Evolutionary conservation across 768 basidiomycete genomes (phyloP).

Genomic region (Infundibulicybe gibba): DNA sequence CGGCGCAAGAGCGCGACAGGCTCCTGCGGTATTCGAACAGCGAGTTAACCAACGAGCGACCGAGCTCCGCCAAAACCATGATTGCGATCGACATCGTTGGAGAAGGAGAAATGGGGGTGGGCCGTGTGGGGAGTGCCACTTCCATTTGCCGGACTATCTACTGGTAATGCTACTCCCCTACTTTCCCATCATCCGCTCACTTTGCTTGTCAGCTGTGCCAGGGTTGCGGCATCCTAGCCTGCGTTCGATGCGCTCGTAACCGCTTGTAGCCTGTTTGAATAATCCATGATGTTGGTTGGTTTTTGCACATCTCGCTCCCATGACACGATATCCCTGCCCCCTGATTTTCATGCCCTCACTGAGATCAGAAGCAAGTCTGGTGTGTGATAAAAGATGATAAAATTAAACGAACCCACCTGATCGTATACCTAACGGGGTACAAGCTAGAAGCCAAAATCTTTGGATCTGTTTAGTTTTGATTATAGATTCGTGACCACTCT

Average conservation of each 20-base stretch:
- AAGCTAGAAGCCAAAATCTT: too few species aligned
- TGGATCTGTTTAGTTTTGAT: too few species aligned
- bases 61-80: conserved; percentile 47
- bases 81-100: conserved; percentile 48
- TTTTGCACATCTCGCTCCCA: too few species aligned
- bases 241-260: conserved; percentile 35
- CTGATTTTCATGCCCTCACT: too few species aligned
- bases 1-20: conserved; percentile 18
- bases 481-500: too few species aligned
- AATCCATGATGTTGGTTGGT: too few species aligned
- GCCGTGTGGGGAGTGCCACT: conserved; percentile 42
- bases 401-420: too few species aligned
- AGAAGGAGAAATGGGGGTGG: conserved; percentile 36
- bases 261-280: conserved; percentile 17
- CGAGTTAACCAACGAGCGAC: conserved; percentile 27
- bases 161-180: conserved; percentile 33
- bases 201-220: conserved; percentile 24
- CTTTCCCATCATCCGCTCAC: background rate
- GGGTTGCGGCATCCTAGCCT: conserved; percentile 30
- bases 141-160: conserved; percentile 37
- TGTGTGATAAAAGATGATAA: conserved; percentile 26
- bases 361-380: conserved; percentile 43
- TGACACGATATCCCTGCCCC: too few species aligned
- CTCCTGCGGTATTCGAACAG: conserved; percentile 24
- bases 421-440: too few species aligned